A percentile compares a stretch with the other conserved stretches of the same genome.
phyloP scores from a whole-genome alignment of 768 basidiomycete species.

The Strobilomyces confusus region DNA sequence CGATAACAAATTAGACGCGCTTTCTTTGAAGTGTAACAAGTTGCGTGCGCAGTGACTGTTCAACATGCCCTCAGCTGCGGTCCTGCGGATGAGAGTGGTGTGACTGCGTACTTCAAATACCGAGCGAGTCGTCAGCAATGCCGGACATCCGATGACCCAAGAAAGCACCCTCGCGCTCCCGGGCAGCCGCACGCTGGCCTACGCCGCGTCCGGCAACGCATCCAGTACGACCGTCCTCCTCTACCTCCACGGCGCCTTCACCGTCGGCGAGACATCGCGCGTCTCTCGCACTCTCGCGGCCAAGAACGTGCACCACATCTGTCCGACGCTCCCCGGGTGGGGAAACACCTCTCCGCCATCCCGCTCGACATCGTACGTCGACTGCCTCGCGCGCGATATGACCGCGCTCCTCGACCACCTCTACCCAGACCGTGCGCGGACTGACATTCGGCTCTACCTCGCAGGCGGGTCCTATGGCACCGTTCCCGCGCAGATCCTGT shows the following conservation, averaged over 20 bases:
- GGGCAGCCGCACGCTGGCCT: conserved; percentile 48
- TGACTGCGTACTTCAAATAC: conserved; percentile 1
- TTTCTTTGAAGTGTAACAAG: background rate
- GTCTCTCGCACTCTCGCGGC: conserved; percentile 34
- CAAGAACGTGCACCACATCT: conserved; percentile 42
- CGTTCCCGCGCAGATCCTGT: conserved; percentile 52
- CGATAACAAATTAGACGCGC: background rate
- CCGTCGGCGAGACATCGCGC: conserved; percentile 41
- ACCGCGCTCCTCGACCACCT: conserved; percentile 46
- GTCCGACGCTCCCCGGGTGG: conserved; percentile 58
- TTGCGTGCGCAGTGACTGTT: background rate
- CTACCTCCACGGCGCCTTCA: conserved; percentile 55
- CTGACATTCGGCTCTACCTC: conserved; percentile 44
- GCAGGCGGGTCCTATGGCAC: conserved; percentile 54
- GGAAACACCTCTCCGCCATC: conserved; percentile 46
- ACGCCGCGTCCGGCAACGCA: conserved; percentile 48
- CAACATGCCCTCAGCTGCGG: background rate
- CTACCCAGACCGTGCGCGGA: conserved; percentile 36
- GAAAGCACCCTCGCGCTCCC: conserved; percentile 22
- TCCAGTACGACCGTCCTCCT: conserved; percentile 47
- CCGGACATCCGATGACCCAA: background rate
- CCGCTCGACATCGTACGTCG: conserved; percentile 34
- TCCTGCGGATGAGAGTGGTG: background rate
- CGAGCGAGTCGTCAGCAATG: no score
- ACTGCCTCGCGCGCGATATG: conserved; percentile 42